A percentile compares a stretch with the other conserved stretches of the same genome.
These are phyloP conservation scores for Parietichytrium sp. DNA, from an alignment of 108 stramenopile genomes.

Conservation along the genomic window DNA sequence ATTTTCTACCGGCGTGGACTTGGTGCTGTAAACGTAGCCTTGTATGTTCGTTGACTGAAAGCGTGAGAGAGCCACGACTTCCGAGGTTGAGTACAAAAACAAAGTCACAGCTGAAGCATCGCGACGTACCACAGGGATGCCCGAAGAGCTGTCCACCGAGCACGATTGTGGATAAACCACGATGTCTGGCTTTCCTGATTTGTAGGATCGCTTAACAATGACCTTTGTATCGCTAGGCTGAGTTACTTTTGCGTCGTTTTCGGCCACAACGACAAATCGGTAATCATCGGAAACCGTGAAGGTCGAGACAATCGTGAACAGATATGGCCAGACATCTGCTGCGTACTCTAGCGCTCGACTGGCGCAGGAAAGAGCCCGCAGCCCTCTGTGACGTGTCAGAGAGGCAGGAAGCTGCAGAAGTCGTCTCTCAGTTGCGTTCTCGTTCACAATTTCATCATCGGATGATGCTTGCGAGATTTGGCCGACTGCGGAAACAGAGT, in stretches of 20 bases:
- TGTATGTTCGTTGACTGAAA: neutral
- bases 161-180: neutral
- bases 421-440: no score
- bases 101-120: no score
- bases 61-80: neutral
- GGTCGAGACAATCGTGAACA: neutral
- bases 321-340: conserved; percentile 8
- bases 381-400: no score
- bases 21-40: neutral
- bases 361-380: no score
- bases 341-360: no score
- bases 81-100: no score
- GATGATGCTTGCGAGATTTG: no score
- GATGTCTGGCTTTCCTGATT: neutral
- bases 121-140: neutral
- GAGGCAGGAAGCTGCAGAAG: no score
- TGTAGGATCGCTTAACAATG: neutral
- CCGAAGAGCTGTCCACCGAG: neutral
- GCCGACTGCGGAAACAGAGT: no score
- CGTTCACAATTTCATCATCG: no score
- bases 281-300: neutral
- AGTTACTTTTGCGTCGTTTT: neutral
- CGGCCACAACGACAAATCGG: neutral
- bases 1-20: neutral
- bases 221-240: neutral